Conservation (phyloP, 768 basidiomycete genomes). For the Guyanaporus albipodus region DNA sequence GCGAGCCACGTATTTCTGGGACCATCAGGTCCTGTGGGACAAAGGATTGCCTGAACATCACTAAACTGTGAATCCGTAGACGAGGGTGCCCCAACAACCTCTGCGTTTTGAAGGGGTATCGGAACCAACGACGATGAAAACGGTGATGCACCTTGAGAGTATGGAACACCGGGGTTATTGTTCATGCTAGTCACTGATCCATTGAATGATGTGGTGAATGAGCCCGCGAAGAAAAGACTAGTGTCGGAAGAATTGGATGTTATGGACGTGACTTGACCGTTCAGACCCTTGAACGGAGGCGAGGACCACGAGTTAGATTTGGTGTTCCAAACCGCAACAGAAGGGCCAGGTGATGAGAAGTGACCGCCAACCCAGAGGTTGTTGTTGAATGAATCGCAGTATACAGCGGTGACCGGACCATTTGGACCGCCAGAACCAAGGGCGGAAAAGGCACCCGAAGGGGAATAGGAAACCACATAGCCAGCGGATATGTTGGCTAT, state of each 20-base stretch:
- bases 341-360: constrained; percentile 63
- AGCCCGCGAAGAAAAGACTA: constrained; percentile 85
- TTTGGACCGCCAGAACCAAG: constrained; percentile 70
- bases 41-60: constrained; percentile 69
- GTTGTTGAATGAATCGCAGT: constrained; percentile 64
- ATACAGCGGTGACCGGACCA: constrained; percentile 67
- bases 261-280: constrained; percentile 71
- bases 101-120: constrained; percentile 59
- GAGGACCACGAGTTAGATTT: constrained; percentile 65
- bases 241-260: constrained; percentile 62
- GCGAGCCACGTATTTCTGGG: constrained; percentile 84
- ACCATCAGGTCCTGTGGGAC: constrained; percentile 80
- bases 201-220: constrained; percentile 73
- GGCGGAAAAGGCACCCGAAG: constrained; percentile 53
- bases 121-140: constrained; percentile 90
- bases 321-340: constrained; percentile 70
- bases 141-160: constrained; percentile 75
- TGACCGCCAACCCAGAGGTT: constrained; percentile 78
- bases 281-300: constrained; percentile 78
- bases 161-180: constrained; percentile 84
- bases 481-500: constrained; percentile 53
- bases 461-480: constrained; percentile 77
- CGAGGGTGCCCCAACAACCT: constrained; percentile 57
- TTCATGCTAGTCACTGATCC: constrained; percentile 50
- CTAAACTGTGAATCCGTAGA: constrained; percentile 56